Percentiles rank a stretch among this genome's conserved stretches.
These are phyloP conservation scores for Thielaviopsis cerberus DNA, from an alignment of 2,329 filamentous ascomycete genomes.

Conservation along the genomic window DNA sequence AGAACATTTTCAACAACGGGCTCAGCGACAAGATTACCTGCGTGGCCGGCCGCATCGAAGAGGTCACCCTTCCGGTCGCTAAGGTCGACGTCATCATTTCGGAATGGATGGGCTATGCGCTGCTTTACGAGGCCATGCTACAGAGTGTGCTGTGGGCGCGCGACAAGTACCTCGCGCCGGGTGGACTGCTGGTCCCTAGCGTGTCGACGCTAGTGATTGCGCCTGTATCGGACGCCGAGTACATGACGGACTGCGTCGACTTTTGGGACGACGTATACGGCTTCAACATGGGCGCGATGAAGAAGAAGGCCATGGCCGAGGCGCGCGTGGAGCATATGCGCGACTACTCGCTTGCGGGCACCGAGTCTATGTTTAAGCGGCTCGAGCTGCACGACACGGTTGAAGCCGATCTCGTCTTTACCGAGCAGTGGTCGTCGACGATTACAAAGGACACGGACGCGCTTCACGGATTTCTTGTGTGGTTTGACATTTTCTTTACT, in stretches of 20 bases:
- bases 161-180: conserved; percentile 65
- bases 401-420: conserved; percentile 57
- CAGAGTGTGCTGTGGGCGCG: conserved; percentile 78
- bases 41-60: conserved; percentile 72
- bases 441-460: conserved; percentile 16
- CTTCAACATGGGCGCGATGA: conserved; percentile 87
- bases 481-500: conserved; percentile 89
- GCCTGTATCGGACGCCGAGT: conserved; percentile 60
- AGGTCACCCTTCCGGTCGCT: conserved; percentile 57
- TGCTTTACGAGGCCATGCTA: conserved; percentile 91
- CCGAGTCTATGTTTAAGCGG: conserved; percentile 47
- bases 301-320: conserved; percentile 62
- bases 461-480: conserved; percentile 75
- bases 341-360: conserved; percentile 37
- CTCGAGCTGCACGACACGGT: conserved; percentile 60
- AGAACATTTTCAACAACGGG: conserved; percentile 68
- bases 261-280: conserved; percentile 92
- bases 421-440: conserved; percentile 41
- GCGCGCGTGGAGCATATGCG: conserved; percentile 60
- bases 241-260: conserved; percentile 54
- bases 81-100: conserved; percentile 88
- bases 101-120: conserved; percentile 94
- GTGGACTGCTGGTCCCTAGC: conserved; percentile 70
- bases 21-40: conserved; percentile 58
- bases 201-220: conserved; percentile 70